These are phyloP conservation scores for Artemisia princeps DNA, from an alignment of 140 eudicot species.

Conservation along the genomic window DNA sequence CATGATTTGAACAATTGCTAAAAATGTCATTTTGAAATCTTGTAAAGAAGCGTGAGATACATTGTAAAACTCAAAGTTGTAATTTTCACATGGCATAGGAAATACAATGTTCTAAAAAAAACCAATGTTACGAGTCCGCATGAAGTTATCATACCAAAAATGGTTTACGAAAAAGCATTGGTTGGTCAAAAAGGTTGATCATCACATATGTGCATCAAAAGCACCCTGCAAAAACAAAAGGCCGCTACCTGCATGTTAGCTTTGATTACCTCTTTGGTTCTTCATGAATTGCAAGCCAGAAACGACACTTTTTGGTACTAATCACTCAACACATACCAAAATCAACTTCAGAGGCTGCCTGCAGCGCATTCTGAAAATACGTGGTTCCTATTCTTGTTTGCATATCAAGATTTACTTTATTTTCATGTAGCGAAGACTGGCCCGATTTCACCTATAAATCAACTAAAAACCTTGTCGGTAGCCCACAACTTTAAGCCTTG, in stretches of 20 bases:
- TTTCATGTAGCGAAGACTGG: background rate
- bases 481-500: too few relatives aligned
- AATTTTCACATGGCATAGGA: background rate
- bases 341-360: conserved; percentile 26
- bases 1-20: background rate
- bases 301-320: conserved; percentile 18
- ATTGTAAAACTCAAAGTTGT: background rate
- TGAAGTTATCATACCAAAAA: background rate
- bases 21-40: background rate
- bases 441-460: background rate
- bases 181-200: conserved; percentile 1
- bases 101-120: background rate
- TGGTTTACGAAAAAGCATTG: background rate
- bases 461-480: too few relatives aligned
- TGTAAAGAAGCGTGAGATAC: background rate
- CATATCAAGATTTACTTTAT: background rate
- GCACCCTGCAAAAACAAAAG: conserved; percentile 24
- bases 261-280: conserved; percentile 23
- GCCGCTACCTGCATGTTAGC: conserved; percentile 12
- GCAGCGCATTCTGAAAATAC: conserved; percentile 21
- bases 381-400: conserved; percentile 7
- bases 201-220: conserved; percentile 11
- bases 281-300: background rate
- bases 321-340: conserved; percentile 20
- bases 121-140: background rate